Base-by-base conservation (phyloP, 768 basidiomycete genomes). In the Termitomyces sp. region DNA sequence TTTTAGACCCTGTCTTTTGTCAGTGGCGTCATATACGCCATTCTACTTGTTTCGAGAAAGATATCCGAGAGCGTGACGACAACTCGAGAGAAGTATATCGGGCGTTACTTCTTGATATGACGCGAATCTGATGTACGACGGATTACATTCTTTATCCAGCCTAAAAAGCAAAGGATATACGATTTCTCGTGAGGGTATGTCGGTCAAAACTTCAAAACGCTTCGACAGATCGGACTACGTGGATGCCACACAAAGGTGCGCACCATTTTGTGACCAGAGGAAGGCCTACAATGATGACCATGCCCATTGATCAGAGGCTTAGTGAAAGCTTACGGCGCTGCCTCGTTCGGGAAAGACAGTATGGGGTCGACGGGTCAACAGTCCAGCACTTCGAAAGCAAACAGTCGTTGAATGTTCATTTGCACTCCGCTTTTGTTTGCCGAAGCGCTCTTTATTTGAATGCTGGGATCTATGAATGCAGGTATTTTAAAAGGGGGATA, bases 171-270 rank as follows among this genome's bases (percentile, higher is more conserved):
- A 75, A 61, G 88, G 88, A 8, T 72, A 84, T 51, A 71, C 82
- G 33, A 70, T 90, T 49, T 84, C 86, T 0, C 70, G 76, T n/a
- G 73, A 74, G 4, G 89, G 89, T 4, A 76, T 90, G 13, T 80
- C 86, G 0, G 75, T 91, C 46, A 88, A 87, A 71, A 90, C 87
- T 1, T 69, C 77, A 23, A 80, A 77, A 59, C 77, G 79, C 6
- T 79, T 86, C 61, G 82, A 83, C 60, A 75, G 85, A 43, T 82
- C 87, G 55, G 78, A 81, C 44, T 90, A 90, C 60, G 73, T 90
- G 3, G 87, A 89, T 65, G 86, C 87, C 7, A 89, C 88, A 16
- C 89, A 89, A 66, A 74, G 88, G 88, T 88, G 57, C 61, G 75
- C 65, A 6, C 13, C 18, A 20, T 43, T 18, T 18, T 60, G 33